Base-by-base conservation (phyloP, 345 rosid genomes). In the Citrus medica region DNA sequence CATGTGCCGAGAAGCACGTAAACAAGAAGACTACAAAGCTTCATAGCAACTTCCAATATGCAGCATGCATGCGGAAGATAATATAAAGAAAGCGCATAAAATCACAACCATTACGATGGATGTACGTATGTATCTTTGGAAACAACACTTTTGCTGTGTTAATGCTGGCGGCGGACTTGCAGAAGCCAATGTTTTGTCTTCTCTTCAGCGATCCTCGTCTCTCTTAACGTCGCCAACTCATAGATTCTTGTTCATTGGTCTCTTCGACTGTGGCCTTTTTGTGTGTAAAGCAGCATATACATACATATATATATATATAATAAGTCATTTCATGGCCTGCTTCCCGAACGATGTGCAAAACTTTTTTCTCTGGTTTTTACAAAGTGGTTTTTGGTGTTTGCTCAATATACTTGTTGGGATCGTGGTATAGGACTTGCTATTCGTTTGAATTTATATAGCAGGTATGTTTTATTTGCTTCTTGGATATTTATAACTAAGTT, bases 81-180 rank as follows among this genome's bases (percentile, higher is more conserved):
- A 46, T 13, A 1, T 38, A 40, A 28, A 74, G 27, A 60, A 69
- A n/a, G 38, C 25, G 5, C 32, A 13, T 4, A 30, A 61, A n/a
- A 13, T 66, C 38, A 33, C 21, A 60, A 73, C 28, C 7, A 58
- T 71, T 69, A 6, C 63, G 3, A 19, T 4, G 35, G 58, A 35
- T 33, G 9, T 61, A 67, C 1, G 24, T 71, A 22, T 1, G 4
- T 63, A 24, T 30, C 68, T 35, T 79, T 71, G 85, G 74, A 71
- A 82, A 59, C 78, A 71, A 61, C 80, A 71, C n/a, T 72, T 74
- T 73, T 63, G 64, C 77, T 28, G 73, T 61, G 56, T 46, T 46
- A 37, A 6, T 74, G 77, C 79, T 70, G 79, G 64, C 40, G 78
- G 72, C 83, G 86, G 83, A 80, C 38, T 74, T 74, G 9, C 60